Percentiles rank a stretch among this genome's conserved stretches.
These are phyloP conservation scores for sweet orange (Citrus sinensis) DNA, from an alignment of 345 rosid genomes.

Conservation along the genomic window DVS_A1.0 CM039163.1:7752001-7752500, in stretches of 20 bases:
- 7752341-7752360: background rate
- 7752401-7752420: slow-evolving; percentile 92
- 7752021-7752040: background rate
- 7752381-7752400: slow-evolving; percentile 86
- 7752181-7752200: slow-evolving; percentile 77
- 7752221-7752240: slow-evolving; percentile 78
- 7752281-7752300: no score
- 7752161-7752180: slow-evolving; percentile 42
- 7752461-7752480: background rate
- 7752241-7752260: slow-evolving; percentile 69
- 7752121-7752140: background rate
- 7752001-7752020: background rate
- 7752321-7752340: background rate
- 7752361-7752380: slow-evolving; percentile 61
- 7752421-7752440: slow-evolving; percentile 86
- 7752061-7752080: background rate
- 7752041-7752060: background rate
- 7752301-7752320: no score
- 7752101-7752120: background rate
- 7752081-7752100: background rate
- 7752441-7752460: slow-evolving; percentile 49
- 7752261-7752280: slow-evolving; percentile 9
- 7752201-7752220: slow-evolving; percentile 70
- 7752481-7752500: background rate
- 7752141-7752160: background rate